Evolutionary conservation across 1,284 basidiomycete genomes (phyloP), one percentile per base, ranked within the genome.

Genomic region (Ganoderma leucocontextum): DNA sequence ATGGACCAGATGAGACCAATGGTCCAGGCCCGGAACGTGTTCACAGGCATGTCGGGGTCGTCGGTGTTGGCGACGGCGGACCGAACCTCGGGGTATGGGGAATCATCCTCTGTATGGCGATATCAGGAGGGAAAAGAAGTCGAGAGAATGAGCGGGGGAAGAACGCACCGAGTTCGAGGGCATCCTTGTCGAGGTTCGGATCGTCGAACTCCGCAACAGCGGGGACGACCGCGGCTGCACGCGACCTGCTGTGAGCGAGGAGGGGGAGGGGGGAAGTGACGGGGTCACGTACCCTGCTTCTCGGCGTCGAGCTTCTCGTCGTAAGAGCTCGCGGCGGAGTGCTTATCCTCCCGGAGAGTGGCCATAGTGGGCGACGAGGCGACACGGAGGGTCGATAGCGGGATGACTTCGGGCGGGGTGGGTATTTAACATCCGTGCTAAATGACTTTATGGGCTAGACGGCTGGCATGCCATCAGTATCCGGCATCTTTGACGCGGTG

Each of bases 61-160:
- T 94, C 91, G 2, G 87, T 89, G 75, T 92, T 91, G 42, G 90
- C 87, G 25, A 94, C 92, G 33, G 91, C 91, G n/a, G 91, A 91
- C 47, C 93, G 88, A 25, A 94, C 92, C 75, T 93, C 91, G 2
- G 91, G 91, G 76, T 94, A 94, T 0, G 87, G 88, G 0, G 87
- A 89, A 69, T 89, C 87, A 64, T 87, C 85, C 75, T 87, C 85
- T 78, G 67, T 2, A 33, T 22, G 15, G 12, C 4, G 17, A n/a
- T 15, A 22, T 57, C 69, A 38, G 47, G 22, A 68, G 68, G 25
- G 13, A 22, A n/a, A 10, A 52, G 22, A 53, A 13, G 9, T 0
- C n/a, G 39, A 12, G 60, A 17, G 22, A 17, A 25, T 39, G 33
- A 8, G 38, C 15, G 17, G 19, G 36, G 7, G 17, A n/a, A 22